Evolutionary conservation across 2,329 filamentous ascomycete species (phyloP), one percentile per base, ranked within the genome.

Genomic region (Ceratocystis ficicola): DNA sequence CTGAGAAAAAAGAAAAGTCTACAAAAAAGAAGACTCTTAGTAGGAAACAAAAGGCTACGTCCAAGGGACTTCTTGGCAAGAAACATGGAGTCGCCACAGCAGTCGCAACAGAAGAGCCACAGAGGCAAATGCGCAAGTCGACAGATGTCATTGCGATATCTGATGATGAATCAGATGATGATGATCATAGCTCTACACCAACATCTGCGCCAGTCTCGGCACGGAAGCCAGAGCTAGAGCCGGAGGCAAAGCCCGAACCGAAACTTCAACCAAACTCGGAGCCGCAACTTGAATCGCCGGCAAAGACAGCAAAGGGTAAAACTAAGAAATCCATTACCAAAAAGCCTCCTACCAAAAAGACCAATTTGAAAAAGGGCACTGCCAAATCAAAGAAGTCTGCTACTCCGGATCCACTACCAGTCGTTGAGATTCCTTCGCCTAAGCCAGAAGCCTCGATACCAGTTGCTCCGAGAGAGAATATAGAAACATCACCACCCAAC

Each of bases 321-420:
- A 10, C 44, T 8, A 62, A 46, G 7, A 62, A 30, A 8, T 17
- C 41, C 20, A 46, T 41, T 12, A 10, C 44, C 25, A 46, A 46
- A 30, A 62, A 44, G 46, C 30, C 62, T 71, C 64, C 66, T 69
- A 62, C 71, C 72, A 66, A 74, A 74, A 0, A 71, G 75, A 5
- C 75, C 74, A 44, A 17, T 7, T 28, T 28, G 28, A 59, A 73
- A 71, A 60, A 75, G 74, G 69, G 20, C 22, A 15, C 55, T 30
- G 15, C 28, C 6, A 59, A 59, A 36, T n/a, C 55, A 36, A 59
- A 59, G 12, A 30, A 30, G 17, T 36, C 55, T 7, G 55, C 15
- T 20, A 59, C 28, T n/a, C 55, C 25, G 30, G 32, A 62, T 30
- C 55, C 64, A 61, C 44, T 22, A 17, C 15, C 30, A 4, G 3